These are phyloP conservation scores for Yarrowia hollandica DNA, from an alignment of 805 yeast genomes.

Conservation along the genomic window DNA sequence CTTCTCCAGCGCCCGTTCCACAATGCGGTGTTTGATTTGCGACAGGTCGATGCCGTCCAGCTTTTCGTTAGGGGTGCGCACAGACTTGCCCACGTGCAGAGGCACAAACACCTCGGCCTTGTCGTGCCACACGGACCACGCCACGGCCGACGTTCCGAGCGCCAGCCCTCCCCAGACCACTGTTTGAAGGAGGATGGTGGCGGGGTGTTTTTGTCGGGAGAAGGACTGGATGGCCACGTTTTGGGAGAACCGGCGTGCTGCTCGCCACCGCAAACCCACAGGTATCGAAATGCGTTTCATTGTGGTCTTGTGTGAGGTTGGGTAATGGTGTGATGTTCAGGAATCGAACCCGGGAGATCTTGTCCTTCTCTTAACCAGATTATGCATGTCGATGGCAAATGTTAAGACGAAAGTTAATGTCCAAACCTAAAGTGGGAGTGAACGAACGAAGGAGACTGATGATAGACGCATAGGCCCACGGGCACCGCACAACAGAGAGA, in stretches of 20 bases:
- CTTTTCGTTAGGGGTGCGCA: conserved; percentile 16
- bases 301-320: not conserved
- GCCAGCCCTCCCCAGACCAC: conserved; percentile 15
- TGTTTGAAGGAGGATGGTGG: not conserved
- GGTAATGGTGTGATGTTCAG: too few relatives aligned
- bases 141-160: not conserved
- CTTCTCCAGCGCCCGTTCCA: conserved; percentile 15
- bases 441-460: too few relatives aligned
- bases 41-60: conserved; percentile 15
- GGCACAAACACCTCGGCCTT: conserved; percentile 27
- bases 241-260: not conserved
- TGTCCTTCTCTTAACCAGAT: too few relatives aligned
- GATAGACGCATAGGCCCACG: too few relatives aligned
- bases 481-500: too few relatives aligned
- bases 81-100: conserved; percentile 11
- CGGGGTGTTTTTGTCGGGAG: conserved; percentile 25
- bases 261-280: not conserved
- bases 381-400: conserved; percentile 11
- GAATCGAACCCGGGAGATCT: too few relatives aligned
- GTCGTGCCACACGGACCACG: conserved; percentile 8
- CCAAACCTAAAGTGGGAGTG: too few relatives aligned
- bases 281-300: not conserved
- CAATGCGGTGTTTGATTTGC: conserved; percentile 22
- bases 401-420: too few relatives aligned
- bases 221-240: conserved; percentile 8